phyloP scores from a whole-genome alignment of 495 filamentous ascomycete species.

The Darksidea phi region DNA sequence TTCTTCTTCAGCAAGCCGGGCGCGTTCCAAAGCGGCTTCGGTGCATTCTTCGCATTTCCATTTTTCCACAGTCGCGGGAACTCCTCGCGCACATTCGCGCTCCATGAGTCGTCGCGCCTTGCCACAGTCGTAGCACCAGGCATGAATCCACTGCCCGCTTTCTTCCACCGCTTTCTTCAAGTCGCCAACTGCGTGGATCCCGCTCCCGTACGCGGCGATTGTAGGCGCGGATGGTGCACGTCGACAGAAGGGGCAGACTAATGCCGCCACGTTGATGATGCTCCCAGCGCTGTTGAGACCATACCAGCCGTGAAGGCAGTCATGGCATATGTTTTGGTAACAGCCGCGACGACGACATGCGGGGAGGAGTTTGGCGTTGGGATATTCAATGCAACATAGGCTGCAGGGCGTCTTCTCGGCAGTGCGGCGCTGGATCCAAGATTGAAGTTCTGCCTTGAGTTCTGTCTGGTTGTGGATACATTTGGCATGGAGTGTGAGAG shows the following conservation, averaged over 20 bases:
- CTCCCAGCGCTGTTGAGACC: slow-evolving; percentile 30
- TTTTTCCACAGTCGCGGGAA: slow-evolving; percentile 33
- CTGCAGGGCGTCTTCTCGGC: slow-evolving; percentile 2
- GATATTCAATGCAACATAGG: too few species aligned
- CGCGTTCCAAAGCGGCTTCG: background rate
- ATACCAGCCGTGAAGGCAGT: too few species aligned
- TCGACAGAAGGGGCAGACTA: slow-evolving; percentile 10
- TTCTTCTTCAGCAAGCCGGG: slow-evolving; percentile 2
- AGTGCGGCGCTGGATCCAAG: slow-evolving; percentile 41
- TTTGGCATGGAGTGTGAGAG: slow-evolving; percentile 44
- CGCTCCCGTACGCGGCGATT: slow-evolving; percentile 34
- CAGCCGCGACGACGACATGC: too few species aligned
- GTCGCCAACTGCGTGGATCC: slow-evolving; percentile 31
- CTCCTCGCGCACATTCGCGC: slow-evolving; percentile 40
- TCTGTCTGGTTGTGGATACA: slow-evolving; percentile 43
- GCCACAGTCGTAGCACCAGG: slow-evolving; percentile 45
- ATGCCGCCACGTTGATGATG: slow-evolving; percentile 47
- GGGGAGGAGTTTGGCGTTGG: too few species aligned
- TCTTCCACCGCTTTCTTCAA: slow-evolving; percentile 39
- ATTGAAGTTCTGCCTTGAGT: slow-evolving; percentile 40
- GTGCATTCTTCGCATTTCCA: slow-evolving; percentile 42
- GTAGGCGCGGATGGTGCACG: slow-evolving; percentile 23
- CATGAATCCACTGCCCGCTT: slow-evolving; percentile 46
- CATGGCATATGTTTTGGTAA: too few species aligned
- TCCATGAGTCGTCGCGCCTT: slow-evolving; percentile 41